These are phyloP conservation scores for Melastoma candidum DNA, from an alignment of 441 rosid species.

Conservation along the genomic window DNA sequence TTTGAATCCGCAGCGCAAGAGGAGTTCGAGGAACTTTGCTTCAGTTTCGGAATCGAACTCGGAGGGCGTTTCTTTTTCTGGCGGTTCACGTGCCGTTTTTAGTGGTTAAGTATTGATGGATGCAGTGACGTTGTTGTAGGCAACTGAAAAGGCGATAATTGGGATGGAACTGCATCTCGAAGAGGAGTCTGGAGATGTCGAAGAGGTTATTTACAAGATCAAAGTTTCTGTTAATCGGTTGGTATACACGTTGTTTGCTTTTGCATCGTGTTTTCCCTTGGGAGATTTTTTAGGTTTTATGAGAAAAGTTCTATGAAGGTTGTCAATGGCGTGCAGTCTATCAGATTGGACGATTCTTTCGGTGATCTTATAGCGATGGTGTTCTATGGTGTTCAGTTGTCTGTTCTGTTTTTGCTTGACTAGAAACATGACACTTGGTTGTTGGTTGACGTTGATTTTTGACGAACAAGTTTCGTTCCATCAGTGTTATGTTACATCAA, in stretches of 20 bases:
- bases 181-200: constrained; percentile 40
- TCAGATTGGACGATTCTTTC: too few relatives aligned
- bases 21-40: constrained; percentile 82
- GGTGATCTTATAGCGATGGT: too few relatives aligned
- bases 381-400: too few relatives aligned
- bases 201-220: constrained; percentile 73
- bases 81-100: background rate
- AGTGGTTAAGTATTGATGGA: background rate
- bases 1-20: constrained; percentile 24
- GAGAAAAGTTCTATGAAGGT: too few relatives aligned
- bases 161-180: constrained; percentile 80
- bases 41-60: constrained; percentile 81
- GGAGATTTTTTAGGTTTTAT: background rate
- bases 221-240: constrained; percentile 89
- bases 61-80: constrained; percentile 21
- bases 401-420: too few relatives aligned
- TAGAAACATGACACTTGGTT: too few relatives aligned
- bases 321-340: too few relatives aligned
- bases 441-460: too few relatives aligned
- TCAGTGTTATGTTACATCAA: background rate
- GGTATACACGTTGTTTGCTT: background rate
- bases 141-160: constrained; percentile 78
- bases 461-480: too few relatives aligned
- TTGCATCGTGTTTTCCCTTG: background rate
- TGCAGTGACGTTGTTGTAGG: constrained; percentile 27